Base-by-base conservation (phyloP, 139 green algal genomes). In the Coelastrella sp. region DNA sequence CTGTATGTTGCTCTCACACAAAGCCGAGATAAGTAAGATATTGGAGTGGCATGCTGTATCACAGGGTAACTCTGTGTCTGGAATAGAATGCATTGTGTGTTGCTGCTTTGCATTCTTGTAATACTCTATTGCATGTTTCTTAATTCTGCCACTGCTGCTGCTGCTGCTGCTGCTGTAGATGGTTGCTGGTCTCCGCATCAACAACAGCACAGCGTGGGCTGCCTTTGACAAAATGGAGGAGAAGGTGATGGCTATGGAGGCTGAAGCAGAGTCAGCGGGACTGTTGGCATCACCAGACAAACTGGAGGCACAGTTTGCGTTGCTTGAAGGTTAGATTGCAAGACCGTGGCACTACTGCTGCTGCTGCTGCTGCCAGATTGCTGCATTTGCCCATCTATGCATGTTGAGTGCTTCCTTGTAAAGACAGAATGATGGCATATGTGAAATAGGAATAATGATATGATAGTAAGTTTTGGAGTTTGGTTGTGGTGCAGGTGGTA, bases 151-250 rank as follows among this genome's bases (percentile, higher is more conserved):
- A 57, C 27, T 51, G 5, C n/a, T 15, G 21, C 5, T 41, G 3
- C 21, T 41, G 34, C 51, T 43, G 34, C 75, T 40, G 21, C 8
- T 30, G 23, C 40, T 41, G 32, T 60, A 90, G 66, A 93, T 95
- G 87, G 89, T 96, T 13, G 90, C 87, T 35, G 90, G 92, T 2
- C 88, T 99, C 66, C 93, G 89, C 85, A 95, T 94, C 69, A 96
- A 81, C 78, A 85, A 74, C 69, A 48, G 83, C 89, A 95, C 74
- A 79, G 91, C 94, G 3, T 90, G 96, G 48, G 92, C 92, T 0
- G 96, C 96, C 19, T 99, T 99, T 90, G 96, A 99, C 81, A 94
- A 93, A 76, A 99, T 99, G 96, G 96, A 99, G 90, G 96, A 99
- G 91, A 98, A 98, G 90, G 95, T 98, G 57, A 75, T 98, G 90